A percentile compares a stretch with the other conserved stretches of the same genome.
Conservation (phyloP, 805 yeast genomes). For the Saturnispora halmiae region DNA sequence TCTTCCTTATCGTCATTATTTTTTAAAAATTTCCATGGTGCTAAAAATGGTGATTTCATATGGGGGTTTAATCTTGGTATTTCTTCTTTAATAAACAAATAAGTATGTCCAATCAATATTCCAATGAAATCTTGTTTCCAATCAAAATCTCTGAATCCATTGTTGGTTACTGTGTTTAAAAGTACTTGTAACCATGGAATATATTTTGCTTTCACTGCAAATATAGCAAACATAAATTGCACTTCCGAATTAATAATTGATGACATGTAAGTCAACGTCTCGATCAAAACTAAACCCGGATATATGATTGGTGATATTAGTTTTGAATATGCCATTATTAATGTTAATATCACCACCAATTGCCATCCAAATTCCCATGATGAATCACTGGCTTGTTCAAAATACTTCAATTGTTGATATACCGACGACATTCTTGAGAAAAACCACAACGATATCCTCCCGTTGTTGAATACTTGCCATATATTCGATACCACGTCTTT, state of each 20-base stretch:
- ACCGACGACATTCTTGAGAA: conserved; percentile 29
- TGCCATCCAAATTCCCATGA: conserved; percentile 34
- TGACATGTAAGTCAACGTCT: conserved; percentile 36
- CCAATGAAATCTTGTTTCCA: conserved; percentile 26
- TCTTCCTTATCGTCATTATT: neutral
- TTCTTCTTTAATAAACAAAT: conserved; percentile 33
- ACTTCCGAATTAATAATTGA: conserved; percentile 37
- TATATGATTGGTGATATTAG: conserved; percentile 23
- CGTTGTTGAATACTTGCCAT: conserved; percentile 33
- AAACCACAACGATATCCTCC: conserved; percentile 32
- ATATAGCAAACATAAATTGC: conserved; percentile 31
- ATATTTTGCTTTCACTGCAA: conserved; percentile 20
- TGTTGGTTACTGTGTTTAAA: conserved; percentile 14
- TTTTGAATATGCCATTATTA: conserved; percentile 28
- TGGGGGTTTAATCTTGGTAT: conserved; percentile 31
- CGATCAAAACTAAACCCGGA: conserved; percentile 33
- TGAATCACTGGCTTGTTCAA: conserved; percentile 29
- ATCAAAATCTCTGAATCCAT: neutral
- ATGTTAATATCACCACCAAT: conserved; percentile 23
- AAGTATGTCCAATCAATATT: conserved; percentile 35
- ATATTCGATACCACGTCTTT: conserved; percentile 20
- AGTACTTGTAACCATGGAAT: conserved; percentile 35
- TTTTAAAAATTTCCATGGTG: conserved; percentile 25
- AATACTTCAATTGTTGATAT: conserved; percentile 31
- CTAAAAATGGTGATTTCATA: conserved; percentile 29